Conservation (phyloP, 2,329 filamentous ascomycete species). For the Didymella arachidicola region DNA sequence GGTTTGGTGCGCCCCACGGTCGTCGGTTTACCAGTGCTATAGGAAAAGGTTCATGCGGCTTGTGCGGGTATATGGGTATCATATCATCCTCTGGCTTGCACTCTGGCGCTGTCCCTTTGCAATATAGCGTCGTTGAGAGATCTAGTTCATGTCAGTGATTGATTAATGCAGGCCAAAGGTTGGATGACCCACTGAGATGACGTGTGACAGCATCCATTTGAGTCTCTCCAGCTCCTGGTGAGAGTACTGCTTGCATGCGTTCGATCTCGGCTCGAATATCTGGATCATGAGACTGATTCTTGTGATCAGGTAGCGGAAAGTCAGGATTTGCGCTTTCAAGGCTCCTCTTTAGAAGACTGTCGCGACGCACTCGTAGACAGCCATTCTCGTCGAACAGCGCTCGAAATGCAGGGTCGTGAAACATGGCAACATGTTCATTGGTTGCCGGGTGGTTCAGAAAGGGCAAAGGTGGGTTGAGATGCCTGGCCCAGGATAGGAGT, state of each 20-base stretch:
- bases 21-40: slow-evolving; percentile 76
- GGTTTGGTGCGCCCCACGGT: slow-evolving; percentile 70
- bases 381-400: slow-evolving; percentile 7
- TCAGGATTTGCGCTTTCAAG: neutral
- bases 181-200: slow-evolving; percentile 64
- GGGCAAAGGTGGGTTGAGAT: slow-evolving; percentile 67
- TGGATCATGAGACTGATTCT: slow-evolving; percentile 57
- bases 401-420: slow-evolving; percentile 6
- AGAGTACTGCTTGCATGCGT: slow-evolving; percentile 67
- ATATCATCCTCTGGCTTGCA: slow-evolving; percentile 63
- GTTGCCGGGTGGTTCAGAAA: slow-evolving; percentile 61
- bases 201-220: slow-evolving; percentile 67
- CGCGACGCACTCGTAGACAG: neutral
- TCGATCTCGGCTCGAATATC: slow-evolving; percentile 67
- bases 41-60: slow-evolving; percentile 65
- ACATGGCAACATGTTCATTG: neutral
- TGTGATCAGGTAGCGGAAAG: neutral
- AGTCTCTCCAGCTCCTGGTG: slow-evolving; percentile 60
- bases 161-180: no score
- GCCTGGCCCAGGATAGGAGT: slow-evolving; percentile 74
- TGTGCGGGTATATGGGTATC: slow-evolving; percentile 70
- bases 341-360: slow-evolving; percentile 1
- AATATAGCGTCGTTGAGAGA: slow-evolving; percentile 57
- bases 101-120: slow-evolving; percentile 63
- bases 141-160: neutral